Base-by-base conservation (phyloP, 306 rosid genomes). In the Heteromeles arbutifolia region DNA sequence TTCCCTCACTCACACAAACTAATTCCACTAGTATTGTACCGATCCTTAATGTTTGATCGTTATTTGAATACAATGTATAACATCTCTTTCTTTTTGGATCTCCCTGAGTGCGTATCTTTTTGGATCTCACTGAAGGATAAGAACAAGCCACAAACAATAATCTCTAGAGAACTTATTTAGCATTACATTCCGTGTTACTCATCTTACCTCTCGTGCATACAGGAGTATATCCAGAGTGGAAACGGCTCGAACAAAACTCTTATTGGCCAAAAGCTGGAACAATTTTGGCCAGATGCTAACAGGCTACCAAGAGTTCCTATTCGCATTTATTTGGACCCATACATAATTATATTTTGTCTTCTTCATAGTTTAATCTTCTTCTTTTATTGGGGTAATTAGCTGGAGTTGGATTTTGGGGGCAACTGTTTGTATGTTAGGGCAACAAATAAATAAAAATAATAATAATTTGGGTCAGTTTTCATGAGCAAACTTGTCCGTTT, bases 281-380 rank as follows among this genome's bases (percentile, higher is more conserved):
- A 74, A 43, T 74, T 74, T 74, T 74, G 77, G 43, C 69, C 44
- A 43, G 22, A 74, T 61, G 69, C 59, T 74, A 74, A 74, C 59
- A 61, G 9, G 69, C 77, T 73, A n/a, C 67, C 28, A 26, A 41
- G 69, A 43, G 57, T 59, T 73, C 15, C 69, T 2, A 39, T 31
- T 65, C 37, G 24, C 68, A 57, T 59, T 58, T 58, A 9, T n/a
- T 73, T 25, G 77, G 66, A 39, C 59, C 67, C 67, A 37, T 6
- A 7, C 41, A 8, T 37, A 37, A 37, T 37, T 37, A 37, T 37
- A 6, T 37, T 37, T 52, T 53, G 19, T 1, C 4, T 58, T 25
- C 41, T 37, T 58, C 19, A 32, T 32, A 32, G 5, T 32, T 32
- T 32, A 32, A 32, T 32, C 34, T 32, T 32, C 34, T 32, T 32